Evolutionary conservation across 1,139 yeast genomes (phyloP).

Genomic region (Nadsonia starkeyi-henricii): DNA sequence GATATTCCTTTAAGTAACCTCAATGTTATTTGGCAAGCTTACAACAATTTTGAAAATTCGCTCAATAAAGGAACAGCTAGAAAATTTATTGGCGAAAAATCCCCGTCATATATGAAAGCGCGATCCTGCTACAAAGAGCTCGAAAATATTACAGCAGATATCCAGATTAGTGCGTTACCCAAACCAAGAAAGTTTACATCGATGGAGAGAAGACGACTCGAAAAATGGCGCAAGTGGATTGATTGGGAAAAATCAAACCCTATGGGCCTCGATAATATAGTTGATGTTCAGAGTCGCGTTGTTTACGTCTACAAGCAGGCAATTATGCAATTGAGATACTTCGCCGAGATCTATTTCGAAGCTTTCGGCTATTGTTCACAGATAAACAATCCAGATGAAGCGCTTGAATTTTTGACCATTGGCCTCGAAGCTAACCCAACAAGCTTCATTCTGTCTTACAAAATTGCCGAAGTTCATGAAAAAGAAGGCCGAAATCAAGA

Average conservation of each 20-base stretch:
- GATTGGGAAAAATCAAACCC: conserved; percentile 66
- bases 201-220: conserved; percentile 20
- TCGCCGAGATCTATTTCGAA: conserved; percentile 79
- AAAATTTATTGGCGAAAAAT: conserved; percentile 69
- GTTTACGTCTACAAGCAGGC: conserved; percentile 65
- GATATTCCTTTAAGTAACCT: conserved; percentile 59
- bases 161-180: conserved; percentile 25
- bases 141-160: conserved; percentile 38
- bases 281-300: conserved; percentile 42
- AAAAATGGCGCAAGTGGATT: conserved; percentile 63
- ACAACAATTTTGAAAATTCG: conserved; percentile 73
- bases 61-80: conserved; percentile 66
- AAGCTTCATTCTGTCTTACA: conserved; percentile 54
- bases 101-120: conserved; percentile 83
- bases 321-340: conserved; percentile 47
- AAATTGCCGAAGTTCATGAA: conserved; percentile 60
- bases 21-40: conserved; percentile 69
- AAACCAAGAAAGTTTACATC: conserved; percentile 21
- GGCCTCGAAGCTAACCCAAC: conserved; percentile 56
- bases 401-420: conserved; percentile 32
- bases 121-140: conserved; percentile 68
- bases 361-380: conserved; percentile 30
- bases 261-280: conserved; percentile 40
- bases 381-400: conserved; percentile 16
- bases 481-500: conserved; percentile 37